Evolutionary conservation across 2,329 filamentous ascomycete species (phyloP).

Genomic region (Bisporella sp.): DNA sequence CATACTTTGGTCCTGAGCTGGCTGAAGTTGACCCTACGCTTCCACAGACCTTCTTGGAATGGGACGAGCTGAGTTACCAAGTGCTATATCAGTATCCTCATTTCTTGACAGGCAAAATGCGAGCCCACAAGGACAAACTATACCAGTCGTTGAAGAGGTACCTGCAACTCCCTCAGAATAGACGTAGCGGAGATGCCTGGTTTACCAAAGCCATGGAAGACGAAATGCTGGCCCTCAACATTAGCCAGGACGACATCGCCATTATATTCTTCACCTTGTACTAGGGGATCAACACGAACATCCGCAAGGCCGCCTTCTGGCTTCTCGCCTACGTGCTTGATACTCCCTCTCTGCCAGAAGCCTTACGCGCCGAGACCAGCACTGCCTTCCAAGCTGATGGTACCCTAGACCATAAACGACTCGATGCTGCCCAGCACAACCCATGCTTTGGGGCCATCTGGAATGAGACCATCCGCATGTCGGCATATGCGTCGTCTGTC

Average conservation of each 20-base stretch:
- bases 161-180: background rate
- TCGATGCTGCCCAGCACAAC: background rate
- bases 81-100: slow-evolving; percentile 1
- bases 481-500: background rate
- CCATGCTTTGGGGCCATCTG: background rate
- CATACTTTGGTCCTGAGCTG: slow-evolving; percentile 3
- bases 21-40: background rate
- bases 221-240: background rate
- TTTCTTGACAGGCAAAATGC: slow-evolving; percentile 1
- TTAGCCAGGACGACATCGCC: background rate
- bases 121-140: background rate
- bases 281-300: slow-evolving; percentile 1
- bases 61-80: slow-evolving; percentile 2
- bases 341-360: background rate
- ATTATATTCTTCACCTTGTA: background rate
- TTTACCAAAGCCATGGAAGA: background rate
- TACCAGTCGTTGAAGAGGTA: background rate
- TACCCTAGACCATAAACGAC: background rate
- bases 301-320: slow-evolving; percentile 4
- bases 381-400: background rate
- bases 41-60: background rate
- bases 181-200: background rate
- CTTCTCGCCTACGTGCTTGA: slow-evolving; percentile 3
- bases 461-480: slow-evolving; percentile 1
- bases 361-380: background rate